A percentile compares a stretch with the other conserved stretches of the same genome.
Evolutionary conservation across 2,329 filamentous ascomycete genomes (phyloP).

Genomic region (Aureobasidium sp.): DNA sequence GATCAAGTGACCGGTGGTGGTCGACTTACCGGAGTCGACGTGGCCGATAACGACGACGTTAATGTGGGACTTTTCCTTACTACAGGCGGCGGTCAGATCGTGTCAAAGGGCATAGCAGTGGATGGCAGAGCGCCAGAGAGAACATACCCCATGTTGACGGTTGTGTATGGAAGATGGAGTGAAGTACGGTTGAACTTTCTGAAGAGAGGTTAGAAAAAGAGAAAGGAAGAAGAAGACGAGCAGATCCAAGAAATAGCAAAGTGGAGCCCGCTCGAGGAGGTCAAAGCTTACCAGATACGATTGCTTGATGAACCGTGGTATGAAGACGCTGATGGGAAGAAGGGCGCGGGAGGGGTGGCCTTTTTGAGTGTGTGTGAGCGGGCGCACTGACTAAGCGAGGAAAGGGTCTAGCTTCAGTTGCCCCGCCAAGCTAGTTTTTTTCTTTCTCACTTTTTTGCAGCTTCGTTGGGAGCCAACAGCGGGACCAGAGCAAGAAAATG

Average conservation of each 20-base stretch:
- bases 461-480: slow-evolving; percentile 12
- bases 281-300: slow-evolving; percentile 21
- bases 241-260: slow-evolving; percentile 12
- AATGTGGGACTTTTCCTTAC: slow-evolving; percentile 95
- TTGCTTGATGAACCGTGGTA: slow-evolving; percentile 20
- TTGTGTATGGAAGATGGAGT: slow-evolving; percentile 28
- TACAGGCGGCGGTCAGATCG: slow-evolving; percentile 32
- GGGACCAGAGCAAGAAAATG: slow-evolving; percentile 1
- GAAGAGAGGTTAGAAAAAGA: slow-evolving; percentile 15
- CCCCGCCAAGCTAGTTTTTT: slow-evolving; percentile 14
- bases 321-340: slow-evolving; percentile 18
- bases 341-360: slow-evolving; percentile 14
- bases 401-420: slow-evolving; percentile 9
- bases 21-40: slow-evolving; percentile 99
- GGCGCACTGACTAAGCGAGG: slow-evolving; percentile 9
- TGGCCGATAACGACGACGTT: slow-evolving; percentile 96
- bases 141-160: slow-evolving; percentile 57
- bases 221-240: background rate
- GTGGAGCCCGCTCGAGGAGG: slow-evolving; percentile 12
- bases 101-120: background rate
- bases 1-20: slow-evolving; percentile 90
- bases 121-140: background rate
- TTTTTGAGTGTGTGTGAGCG: slow-evolving; percentile 13
- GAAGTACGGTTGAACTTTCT: slow-evolving; percentile 27
- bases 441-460: slow-evolving; percentile 11